These are phyloP conservation scores for Candida maris DNA, from an alignment of 805 yeast species.

Conservation along the genomic window DNA sequence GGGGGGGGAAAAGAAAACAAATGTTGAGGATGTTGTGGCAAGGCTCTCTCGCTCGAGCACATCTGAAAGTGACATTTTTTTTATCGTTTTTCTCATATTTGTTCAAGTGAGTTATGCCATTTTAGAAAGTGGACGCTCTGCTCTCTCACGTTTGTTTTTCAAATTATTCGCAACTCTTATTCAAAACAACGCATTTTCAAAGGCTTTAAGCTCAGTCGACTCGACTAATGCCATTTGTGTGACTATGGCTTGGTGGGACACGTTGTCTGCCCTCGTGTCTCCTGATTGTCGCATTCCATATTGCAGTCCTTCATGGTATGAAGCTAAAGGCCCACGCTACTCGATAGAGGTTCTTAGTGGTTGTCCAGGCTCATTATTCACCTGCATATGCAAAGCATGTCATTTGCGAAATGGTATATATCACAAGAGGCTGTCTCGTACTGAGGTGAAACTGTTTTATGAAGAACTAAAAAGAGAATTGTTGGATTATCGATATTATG, in stretches of 20 bases:
- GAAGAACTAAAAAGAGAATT: constrained; percentile 27
- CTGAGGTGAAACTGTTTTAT: constrained; percentile 16
- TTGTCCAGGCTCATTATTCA: constrained; percentile 39
- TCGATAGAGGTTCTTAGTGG: constrained; percentile 39
- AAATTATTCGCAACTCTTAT: constrained; percentile 38
- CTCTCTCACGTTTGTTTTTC: constrained; percentile 35
- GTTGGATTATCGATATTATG: constrained; percentile 33
- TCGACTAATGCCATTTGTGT: constrained; percentile 30
- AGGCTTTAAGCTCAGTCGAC: constrained; percentile 30
- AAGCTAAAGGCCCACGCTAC: constrained; percentile 21
- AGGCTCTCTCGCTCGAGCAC: background rate
- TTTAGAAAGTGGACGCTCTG: constrained; percentile 38
- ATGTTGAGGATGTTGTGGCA: constrained; percentile 5
- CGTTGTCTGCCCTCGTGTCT: constrained; percentile 38
- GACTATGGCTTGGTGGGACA: constrained; percentile 41
- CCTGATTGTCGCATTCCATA: constrained; percentile 41
- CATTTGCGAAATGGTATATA: constrained; percentile 20
- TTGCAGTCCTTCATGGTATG: constrained; percentile 39
- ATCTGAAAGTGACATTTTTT: constrained; percentile 19
- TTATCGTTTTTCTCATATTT: constrained; percentile 36
- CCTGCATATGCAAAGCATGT: constrained; percentile 35
- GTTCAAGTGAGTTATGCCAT: constrained; percentile 40
- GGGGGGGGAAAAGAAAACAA: constrained; percentile 5
- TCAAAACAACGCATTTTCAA: constrained; percentile 27
- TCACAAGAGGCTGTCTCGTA: constrained; percentile 7